Conservation (phyloP, 805 yeast genomes). For the Hanseniaspora guilliermondii region DNA sequence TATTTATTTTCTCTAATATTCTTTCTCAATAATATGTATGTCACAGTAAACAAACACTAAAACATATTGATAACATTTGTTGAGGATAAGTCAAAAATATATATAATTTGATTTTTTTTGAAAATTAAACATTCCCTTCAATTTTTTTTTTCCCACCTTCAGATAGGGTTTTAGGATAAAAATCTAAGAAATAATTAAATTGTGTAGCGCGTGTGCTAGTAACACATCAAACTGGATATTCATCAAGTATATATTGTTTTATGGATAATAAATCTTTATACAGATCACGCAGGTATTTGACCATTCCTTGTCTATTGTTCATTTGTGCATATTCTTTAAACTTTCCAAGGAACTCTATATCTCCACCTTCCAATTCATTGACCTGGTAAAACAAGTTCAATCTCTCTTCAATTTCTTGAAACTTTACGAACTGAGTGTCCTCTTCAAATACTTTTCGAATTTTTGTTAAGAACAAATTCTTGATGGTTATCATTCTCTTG, state of each 20-base stretch:
- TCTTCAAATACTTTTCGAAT: constrained; percentile 1
- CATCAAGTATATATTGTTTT: constrained; percentile 6
- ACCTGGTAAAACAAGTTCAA: constrained; percentile 4
- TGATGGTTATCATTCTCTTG: constrained; percentile 41
- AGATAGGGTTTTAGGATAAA: constrained; percentile 19
- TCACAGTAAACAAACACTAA: too few relatives aligned
- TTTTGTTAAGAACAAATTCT: constrained; percentile 34
- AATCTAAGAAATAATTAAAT: constrained; percentile 55
- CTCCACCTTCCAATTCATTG: constrained; percentile 5
- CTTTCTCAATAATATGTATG: not conserved
- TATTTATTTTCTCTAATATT: too few relatives aligned
- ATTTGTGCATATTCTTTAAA: not conserved
- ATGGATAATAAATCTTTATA: constrained; percentile 5
- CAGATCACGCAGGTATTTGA: constrained; percentile 1
- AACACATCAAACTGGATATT: constrained; percentile 17
- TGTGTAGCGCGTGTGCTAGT: constrained; percentile 16
- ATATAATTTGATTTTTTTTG: not conserved
- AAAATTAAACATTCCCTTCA: too few relatives aligned
- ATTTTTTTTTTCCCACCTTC: not conserved
- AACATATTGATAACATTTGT: too few relatives aligned
- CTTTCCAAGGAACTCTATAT: constrained; percentile 6
- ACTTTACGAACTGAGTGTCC: not conserved
- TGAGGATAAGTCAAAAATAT: too few relatives aligned
- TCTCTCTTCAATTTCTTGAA: not conserved
- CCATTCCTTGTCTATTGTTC: not conserved